phyloP scores from a whole-genome alignment of 2,329 filamentous ascomycete species.

The Nemania bipapillata region DNA sequence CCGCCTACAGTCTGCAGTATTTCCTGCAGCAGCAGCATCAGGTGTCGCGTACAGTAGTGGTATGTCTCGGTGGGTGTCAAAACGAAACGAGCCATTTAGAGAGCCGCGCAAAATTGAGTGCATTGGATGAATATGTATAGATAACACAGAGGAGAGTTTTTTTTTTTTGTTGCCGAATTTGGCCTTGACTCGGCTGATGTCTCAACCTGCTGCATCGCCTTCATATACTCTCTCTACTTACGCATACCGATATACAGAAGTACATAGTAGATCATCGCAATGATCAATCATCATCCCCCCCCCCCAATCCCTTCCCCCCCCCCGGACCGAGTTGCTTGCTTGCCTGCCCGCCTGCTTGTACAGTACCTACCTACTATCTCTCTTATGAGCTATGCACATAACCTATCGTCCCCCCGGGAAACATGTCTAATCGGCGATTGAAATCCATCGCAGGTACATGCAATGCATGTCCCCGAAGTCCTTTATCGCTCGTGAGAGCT shows the following conservation, averaged over 20 bases:
- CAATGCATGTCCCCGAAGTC: constrained; percentile 12
- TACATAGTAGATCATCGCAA: not conserved
- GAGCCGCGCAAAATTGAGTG: constrained; percentile 3
- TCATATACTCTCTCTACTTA: not conserved
- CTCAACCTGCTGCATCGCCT: constrained; percentile 11
- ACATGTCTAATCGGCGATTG: constrained; percentile 18
- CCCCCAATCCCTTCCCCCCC: no score
- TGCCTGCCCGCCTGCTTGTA: no score
- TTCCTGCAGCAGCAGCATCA: constrained; percentile 24
- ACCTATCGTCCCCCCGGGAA: not conserved
- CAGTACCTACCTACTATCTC: not conserved
- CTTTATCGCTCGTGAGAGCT: constrained; percentile 5
- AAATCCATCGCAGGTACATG: not conserved
- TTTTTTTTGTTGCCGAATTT: not conserved
- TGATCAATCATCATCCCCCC: no score
- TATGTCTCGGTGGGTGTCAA: not conserved
- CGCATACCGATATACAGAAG: not conserved
- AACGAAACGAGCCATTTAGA: not conserved
- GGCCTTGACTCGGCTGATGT: constrained; percentile 21
- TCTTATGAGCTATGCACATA: not conserved
- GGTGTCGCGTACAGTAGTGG: constrained; percentile 6
- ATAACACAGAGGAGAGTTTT: no score
- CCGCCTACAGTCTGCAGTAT: constrained; percentile 17
- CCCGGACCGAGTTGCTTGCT: not conserved
- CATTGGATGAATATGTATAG: not conserved